A percentile compares a stretch with the other conserved stretches of the same genome.
Evolutionary conservation across 805 yeast species (phyloP).

Genomic region (Henningerozyma blattae): DNA sequence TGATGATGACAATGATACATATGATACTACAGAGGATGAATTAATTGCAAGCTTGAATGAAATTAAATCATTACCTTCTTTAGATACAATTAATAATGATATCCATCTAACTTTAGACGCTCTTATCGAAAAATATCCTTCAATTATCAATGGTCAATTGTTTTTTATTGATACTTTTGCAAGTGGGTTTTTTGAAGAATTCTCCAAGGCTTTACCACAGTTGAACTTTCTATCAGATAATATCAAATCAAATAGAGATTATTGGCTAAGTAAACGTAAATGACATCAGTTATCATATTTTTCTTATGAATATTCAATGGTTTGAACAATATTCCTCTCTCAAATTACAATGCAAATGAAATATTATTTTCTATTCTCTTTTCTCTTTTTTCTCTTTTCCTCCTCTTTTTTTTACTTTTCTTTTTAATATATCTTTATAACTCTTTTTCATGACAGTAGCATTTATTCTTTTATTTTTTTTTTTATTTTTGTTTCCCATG

Average conservation of each 20-base stretch:
- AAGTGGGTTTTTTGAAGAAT: slow-evolving; percentile 54
- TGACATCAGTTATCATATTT: too few species aligned
- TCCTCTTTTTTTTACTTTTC: not conserved
- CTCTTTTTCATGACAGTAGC: too few species aligned
- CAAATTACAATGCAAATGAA: too few species aligned
- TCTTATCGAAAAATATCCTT: slow-evolving; percentile 35
- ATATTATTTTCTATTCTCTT: too few species aligned
- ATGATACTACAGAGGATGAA: too few species aligned
- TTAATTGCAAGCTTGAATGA: not conserved
- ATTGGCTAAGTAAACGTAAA: slow-evolving; percentile 33
- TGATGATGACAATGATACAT: not conserved
- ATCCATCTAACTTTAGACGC: slow-evolving; percentile 16
- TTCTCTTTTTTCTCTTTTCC: not conserved
- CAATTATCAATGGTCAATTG: slow-evolving; percentile 58
- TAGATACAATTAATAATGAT: not conserved
- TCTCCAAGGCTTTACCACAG: slow-evolving; percentile 50
- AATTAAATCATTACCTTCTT: not conserved
- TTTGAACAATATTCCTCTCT: not conserved
- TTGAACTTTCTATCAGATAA: slow-evolving; percentile 44
- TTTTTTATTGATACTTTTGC: slow-evolving; percentile 81
- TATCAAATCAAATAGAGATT: slow-evolving; percentile 39
- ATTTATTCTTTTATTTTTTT: not conserved
- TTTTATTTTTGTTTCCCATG: too few species aligned
- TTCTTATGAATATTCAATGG: not conserved
- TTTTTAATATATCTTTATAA: not conserved